Evolutionary conservation across 805 yeast genomes (phyloP).

Genomic region (Candida nemodendra): DNA sequence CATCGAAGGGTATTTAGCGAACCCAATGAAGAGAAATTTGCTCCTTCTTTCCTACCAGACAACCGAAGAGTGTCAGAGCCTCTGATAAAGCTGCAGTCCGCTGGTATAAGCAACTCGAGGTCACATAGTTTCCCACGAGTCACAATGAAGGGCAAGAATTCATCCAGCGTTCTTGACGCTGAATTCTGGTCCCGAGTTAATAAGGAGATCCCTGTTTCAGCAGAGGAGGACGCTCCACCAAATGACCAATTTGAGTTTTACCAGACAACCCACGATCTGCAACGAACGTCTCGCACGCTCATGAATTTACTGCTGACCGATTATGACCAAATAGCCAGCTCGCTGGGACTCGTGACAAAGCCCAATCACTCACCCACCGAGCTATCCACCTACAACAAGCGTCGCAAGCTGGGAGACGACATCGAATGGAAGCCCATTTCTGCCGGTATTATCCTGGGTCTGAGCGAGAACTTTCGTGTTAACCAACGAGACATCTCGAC

Average conservation of each 20-base stretch:
- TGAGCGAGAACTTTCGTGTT: conserved; percentile 20
- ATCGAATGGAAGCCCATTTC: conserved; percentile 26
- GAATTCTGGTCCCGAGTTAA: conserved; percentile 16
- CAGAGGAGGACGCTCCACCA: conserved; percentile 16
- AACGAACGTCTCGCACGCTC: conserved; percentile 11
- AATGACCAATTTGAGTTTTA: conserved; percentile 8
- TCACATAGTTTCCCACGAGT: conserved; percentile 17
- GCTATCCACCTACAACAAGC: conserved; percentile 8
- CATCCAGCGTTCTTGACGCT: conserved; percentile 10
- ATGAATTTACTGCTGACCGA: conserved; percentile 14
- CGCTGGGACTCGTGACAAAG: conserved; percentile 4
- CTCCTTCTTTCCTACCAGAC: too few species aligned
- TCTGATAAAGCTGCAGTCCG: background rate
- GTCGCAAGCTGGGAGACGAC: conserved; percentile 26
- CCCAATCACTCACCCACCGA: conserved; percentile 1
- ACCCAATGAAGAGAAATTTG: too few species aligned
- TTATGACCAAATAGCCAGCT: conserved; percentile 11
- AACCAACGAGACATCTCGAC: conserved; percentile 20
- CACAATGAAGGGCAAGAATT: conserved; percentile 15
- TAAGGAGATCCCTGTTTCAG: conserved; percentile 8
- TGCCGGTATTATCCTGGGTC: conserved; percentile 22
- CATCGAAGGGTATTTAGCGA: background rate
- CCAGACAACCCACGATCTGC: conserved; percentile 12
- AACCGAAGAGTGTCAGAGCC: conserved; percentile 17
- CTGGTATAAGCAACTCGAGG: background rate